Percentiles rank a stretch among this genome's conserved stretches.
Conservation (phyloP, 495 filamentous ascomycete genomes). For the Daldinia grandis region DNA sequence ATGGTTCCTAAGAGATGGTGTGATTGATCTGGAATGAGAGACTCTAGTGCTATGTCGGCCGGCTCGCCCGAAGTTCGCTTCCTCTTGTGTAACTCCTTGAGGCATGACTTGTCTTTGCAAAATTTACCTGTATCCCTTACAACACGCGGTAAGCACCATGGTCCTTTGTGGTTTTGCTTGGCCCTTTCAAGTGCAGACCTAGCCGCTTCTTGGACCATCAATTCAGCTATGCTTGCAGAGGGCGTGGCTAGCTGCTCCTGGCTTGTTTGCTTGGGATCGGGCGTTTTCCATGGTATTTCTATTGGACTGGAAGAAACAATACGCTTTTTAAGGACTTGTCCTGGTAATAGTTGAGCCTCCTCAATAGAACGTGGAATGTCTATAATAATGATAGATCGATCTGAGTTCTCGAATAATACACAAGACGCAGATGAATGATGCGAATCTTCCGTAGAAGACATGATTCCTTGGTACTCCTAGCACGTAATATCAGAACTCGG, state of each 20-base stretch:
- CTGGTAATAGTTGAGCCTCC: slow-evolving; percentile 53
- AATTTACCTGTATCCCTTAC: neutral
- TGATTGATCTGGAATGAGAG: slow-evolving; percentile 46
- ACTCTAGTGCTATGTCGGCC: neutral
- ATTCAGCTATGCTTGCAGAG: slow-evolving; percentile 53
- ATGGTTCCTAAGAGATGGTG: slow-evolving; percentile 54
- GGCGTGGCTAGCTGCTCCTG: slow-evolving; percentile 17
- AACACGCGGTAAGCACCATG: slow-evolving; percentile 57
- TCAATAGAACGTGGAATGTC: slow-evolving; percentile 59
- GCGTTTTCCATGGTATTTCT: slow-evolving; percentile 52
- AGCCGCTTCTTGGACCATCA: slow-evolving; percentile 56
- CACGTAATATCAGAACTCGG: neutral
- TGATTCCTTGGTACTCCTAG: slow-evolving; percentile 2
- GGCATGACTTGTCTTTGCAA: slow-evolving; percentile 4
- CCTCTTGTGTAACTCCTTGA: slow-evolving; percentile 28
- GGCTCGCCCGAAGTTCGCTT: slow-evolving; percentile 26
- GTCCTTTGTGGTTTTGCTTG: slow-evolving; percentile 46
- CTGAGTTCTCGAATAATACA: slow-evolving; percentile 52
- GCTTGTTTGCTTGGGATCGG: slow-evolving; percentile 51
- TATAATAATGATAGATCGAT: slow-evolving; percentile 49
- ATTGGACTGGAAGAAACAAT: slow-evolving; percentile 51
- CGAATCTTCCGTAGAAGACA: slow-evolving; percentile 1
- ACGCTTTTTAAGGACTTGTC: slow-evolving; percentile 34
- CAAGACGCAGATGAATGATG: slow-evolving; percentile 36
- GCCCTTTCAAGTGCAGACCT: slow-evolving; percentile 53